phyloP scores from a whole-genome alignment of 345 rosid genomes.

The Euphorbia tirucalli region DNA sequence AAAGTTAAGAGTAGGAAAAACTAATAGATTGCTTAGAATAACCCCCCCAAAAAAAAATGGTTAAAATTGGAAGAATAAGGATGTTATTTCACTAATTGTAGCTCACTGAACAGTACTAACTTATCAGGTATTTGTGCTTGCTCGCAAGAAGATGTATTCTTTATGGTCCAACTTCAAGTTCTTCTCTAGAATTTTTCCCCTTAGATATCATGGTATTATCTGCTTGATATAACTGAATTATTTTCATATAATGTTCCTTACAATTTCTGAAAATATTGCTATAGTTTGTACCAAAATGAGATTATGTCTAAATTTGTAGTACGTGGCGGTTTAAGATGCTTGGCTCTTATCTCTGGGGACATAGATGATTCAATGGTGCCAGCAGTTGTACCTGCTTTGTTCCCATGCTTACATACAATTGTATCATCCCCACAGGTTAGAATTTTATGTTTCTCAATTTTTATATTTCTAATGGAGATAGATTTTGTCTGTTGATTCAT shows the following conservation, averaged over 20 bases:
- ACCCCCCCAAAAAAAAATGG: too few species aligned
- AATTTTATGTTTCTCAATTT: slow-evolving; percentile 12
- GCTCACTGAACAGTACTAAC: background rate
- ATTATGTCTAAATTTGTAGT: slow-evolving; percentile 44
- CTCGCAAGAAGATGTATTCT: background rate
- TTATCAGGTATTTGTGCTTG: background rate
- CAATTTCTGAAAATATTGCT: slow-evolving; percentile 1
- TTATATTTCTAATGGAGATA: slow-evolving; percentile 7
- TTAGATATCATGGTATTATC: background rate
- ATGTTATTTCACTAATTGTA: background rate
- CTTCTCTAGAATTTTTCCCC: background rate
- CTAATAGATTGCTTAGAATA: too few species aligned
- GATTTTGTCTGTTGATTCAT: background rate
- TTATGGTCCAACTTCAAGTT: background rate
- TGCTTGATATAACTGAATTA: background rate
- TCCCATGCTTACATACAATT: slow-evolving; percentile 74
- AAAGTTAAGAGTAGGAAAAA: too few species aligned
- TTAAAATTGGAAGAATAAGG: background rate
- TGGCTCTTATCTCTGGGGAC: slow-evolving; percentile 81
- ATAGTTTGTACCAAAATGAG: slow-evolving; percentile 19
- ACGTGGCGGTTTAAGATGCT: slow-evolving; percentile 81
- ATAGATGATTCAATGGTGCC: slow-evolving; percentile 83
- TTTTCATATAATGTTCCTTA: background rate
- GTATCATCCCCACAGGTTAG: slow-evolving; percentile 82
- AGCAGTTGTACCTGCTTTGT: slow-evolving; percentile 61